phyloP scores from a whole-genome alignment of 2,329 filamentous ascomycete species.

The Botrytis squamosa region DNA sequence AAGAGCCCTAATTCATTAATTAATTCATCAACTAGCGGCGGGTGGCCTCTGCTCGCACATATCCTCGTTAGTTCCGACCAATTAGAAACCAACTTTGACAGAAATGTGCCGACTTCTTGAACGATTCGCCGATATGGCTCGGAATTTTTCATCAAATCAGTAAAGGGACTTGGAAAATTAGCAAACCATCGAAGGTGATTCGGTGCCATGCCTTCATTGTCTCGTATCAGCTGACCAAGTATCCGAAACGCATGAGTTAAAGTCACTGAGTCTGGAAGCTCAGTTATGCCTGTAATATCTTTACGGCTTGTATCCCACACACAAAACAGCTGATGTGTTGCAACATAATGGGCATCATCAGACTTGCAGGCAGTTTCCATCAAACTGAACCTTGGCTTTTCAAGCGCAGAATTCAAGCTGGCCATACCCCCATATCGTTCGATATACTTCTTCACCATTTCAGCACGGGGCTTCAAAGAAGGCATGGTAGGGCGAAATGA shows the following conservation, averaged over 20 bases:
- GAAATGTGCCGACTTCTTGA: constrained; percentile 45
- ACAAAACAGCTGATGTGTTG: constrained; percentile 65
- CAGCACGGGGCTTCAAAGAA: constrained; percentile 29
- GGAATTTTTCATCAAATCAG: constrained; percentile 34
- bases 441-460: constrained; percentile 34
- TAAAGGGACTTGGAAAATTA: constrained; percentile 46
- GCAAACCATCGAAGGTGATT: constrained; percentile 47
- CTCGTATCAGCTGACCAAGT: constrained; percentile 46
- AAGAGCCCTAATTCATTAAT: constrained; percentile 46
- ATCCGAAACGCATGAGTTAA: constrained; percentile 39
- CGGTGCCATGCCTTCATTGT: constrained; percentile 45
- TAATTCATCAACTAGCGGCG: constrained; percentile 58
- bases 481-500: constrained; percentile 27
- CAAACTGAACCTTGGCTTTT: constrained; percentile 52
- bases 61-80: constrained; percentile 44
- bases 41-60: constrained; percentile 45
- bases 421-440: constrained; percentile 28
- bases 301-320: constrained; percentile 44
- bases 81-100: constrained; percentile 44
- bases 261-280: constrained; percentile 32
- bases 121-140: constrained; percentile 39
- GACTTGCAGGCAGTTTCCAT: constrained; percentile 55
- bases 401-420: constrained; percentile 40
- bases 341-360: constrained; percentile 62
- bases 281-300: constrained; percentile 39